Base-by-base conservation (phyloP, 225 moss, liverwort and hornwort species). In the Asterella californica region DNA sequence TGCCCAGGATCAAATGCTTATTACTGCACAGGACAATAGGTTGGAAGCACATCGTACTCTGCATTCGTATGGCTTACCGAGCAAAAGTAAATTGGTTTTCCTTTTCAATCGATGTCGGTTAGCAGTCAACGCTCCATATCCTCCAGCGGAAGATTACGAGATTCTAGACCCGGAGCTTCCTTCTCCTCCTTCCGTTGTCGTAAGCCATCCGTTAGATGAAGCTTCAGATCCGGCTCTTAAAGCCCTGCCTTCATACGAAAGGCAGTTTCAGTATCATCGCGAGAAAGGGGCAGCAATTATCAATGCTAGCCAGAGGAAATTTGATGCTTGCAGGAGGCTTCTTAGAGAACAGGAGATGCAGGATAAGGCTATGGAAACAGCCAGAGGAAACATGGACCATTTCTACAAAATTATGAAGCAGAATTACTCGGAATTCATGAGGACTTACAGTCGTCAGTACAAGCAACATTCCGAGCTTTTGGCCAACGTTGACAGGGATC, bases 401-500 rank as follows among this genome's bases (percentile, higher is more conserved):
- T 91, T 90, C 71, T 91, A 93, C 81, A 99, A 91, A 84, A 90
- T 93, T 64, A 92, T 99, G 7, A 93, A 99, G 68, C 88, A 79
- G 76, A 89, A 86, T 34, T 99, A 92, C 57, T 86, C 85, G 48
- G 99, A 99, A 32, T 99, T 99, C 70, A 80, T 92, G 62, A 86
- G 89, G 69, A 90, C 88, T 52, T 93, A 91, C 81, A 92, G 85
- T 29, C 89, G 93, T 24, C 93, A 92, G 81, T 89, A 91, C 84
- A 93, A 90, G 84, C 92, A 95, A 79, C 99, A 99, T 81, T 87
- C 93, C 59, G 99, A 99, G 71, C 87, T 99, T 54, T 84, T 99
- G 80, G 81, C 85, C 33, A 93, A 90, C 79, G 90, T 95, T 49
- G 95, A 95, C 66, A 91, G 92, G 46, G 95, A 99, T 83, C 79